Percentiles rank a stretch among this genome's conserved stretches.
phyloP scores from a whole-genome alignment of 2,329 filamentous ascomycete species.

The Trichoderma simmonsii region DNA sequence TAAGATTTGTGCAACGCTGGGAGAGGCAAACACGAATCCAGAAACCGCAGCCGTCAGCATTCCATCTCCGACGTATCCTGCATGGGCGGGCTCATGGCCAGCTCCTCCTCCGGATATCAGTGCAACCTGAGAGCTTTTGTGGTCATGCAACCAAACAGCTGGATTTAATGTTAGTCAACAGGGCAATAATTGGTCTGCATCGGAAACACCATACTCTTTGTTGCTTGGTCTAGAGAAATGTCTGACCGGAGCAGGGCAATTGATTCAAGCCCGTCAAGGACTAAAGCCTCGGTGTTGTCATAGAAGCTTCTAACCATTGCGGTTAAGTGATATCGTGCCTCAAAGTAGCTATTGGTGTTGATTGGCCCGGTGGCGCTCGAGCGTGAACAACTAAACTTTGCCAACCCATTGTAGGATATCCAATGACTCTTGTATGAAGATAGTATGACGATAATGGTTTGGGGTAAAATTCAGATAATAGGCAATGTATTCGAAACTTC shows the following conservation, averaged over 20 bases:
- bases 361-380: neutral
- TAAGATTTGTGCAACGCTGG: neutral
- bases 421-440: neutral
- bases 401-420: neutral
- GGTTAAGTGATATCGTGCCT: neutral
- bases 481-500: neutral
- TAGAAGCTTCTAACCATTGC: neutral
- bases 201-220: neutral
- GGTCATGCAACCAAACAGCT: neutral
- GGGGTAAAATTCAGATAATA: neutral
- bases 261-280: neutral
- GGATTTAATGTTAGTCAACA: neutral
- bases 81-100: neutral
- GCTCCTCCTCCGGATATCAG: neutral
- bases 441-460: neutral
- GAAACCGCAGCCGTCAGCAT: neutral
- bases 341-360: neutral
- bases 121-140: neutral
- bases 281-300: neutral
- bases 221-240: neutral
- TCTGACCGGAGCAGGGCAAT: neutral
- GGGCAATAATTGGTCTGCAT: neutral
- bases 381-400: neutral
- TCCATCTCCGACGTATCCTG: neutral
- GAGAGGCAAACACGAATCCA: neutral